These are phyloP conservation scores for Ampelocalamus luodianensis DNA, from an alignment of 176 grass and related monocot species.

Conservation along the genomic window DNA sequence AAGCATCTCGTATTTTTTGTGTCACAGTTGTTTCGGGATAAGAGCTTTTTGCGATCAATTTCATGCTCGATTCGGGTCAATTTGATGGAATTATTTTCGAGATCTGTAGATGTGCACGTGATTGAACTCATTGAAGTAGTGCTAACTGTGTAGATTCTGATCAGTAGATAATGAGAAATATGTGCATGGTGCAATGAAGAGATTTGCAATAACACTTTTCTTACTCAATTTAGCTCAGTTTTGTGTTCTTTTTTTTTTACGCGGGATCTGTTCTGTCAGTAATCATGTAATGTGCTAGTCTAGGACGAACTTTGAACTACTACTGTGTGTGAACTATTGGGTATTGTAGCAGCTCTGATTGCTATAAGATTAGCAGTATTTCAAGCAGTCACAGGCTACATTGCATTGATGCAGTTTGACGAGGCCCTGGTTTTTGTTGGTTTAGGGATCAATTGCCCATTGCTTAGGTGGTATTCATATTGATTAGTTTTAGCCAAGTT, in stretches of 20 bases:
- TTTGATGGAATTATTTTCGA: neutral
- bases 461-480: neutral
- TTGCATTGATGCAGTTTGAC: neutral
- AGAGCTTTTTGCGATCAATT: neutral
- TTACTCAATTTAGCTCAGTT: neutral
- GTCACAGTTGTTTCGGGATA: neutral
- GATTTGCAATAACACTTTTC: neutral
- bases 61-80: neutral
- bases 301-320: neutral
- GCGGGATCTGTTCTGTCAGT: constrained; percentile 4
- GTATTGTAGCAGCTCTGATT: neutral
- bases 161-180: neutral
- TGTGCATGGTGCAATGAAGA: neutral
- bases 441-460: neutral
- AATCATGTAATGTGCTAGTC: neutral
- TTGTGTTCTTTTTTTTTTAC: neutral
- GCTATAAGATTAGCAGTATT: neutral
- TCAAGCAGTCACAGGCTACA: neutral
- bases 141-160: neutral
- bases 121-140: neutral
- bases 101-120: neutral
- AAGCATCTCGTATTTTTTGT: neutral
- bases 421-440: neutral
- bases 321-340: neutral
- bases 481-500: neutral